Base-by-base conservation (phyloP, 352 stramenopile genomes). In the Saprolegnia diclina region DNA sequence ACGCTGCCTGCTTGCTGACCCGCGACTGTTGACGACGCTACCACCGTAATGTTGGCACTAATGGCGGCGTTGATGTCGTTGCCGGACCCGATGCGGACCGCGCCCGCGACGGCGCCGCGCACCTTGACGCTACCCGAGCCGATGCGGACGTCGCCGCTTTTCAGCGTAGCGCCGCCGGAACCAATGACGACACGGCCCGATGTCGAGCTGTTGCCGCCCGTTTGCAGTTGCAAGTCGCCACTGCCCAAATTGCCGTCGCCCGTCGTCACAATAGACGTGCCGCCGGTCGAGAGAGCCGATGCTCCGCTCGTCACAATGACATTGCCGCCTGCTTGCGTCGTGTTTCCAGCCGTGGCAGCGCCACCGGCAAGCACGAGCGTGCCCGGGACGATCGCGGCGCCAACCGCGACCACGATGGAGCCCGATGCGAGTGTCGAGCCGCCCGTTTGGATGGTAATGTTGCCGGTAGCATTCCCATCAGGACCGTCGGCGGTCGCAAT, bases 371-470 rank as follows among this genome's bases (percentile, higher is more conserved):
- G 38, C 14, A 67, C 48, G 24, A 97, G 72, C 21, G 69, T 69
- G 22, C 88, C 73, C 35, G 68, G 42, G 11, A n/a, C 1, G 13
- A 48, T n/a, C 42, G 42, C 42, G 42, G 11, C 81, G 24, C 65
- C 81, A 5, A 81, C 90, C 22, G 77, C 37, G 21, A 91, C 54
- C 16, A 35, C 29, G 29, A 35, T 35, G 5, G 29, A 35, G 29
- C 42, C 38, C n/a, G 4, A 6, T 79, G 73, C 66, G 72, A 93
- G 85, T 29, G 85, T 77, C 5, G 64, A 64, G 9, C 92, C 90
- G 57, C 93, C 98, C n/a, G 90, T 90, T 21, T 73, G 57, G 3
- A 97, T 84, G 44, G 90, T 92, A 44, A 98, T 81, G 16, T 57
- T 55, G 11, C 56, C 42, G 44, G 56, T 59, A 10, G 40, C 50